phyloP scores from a whole-genome alignment of 2,329 filamentous ascomycete species.

The Diatrype stigma region DNA sequence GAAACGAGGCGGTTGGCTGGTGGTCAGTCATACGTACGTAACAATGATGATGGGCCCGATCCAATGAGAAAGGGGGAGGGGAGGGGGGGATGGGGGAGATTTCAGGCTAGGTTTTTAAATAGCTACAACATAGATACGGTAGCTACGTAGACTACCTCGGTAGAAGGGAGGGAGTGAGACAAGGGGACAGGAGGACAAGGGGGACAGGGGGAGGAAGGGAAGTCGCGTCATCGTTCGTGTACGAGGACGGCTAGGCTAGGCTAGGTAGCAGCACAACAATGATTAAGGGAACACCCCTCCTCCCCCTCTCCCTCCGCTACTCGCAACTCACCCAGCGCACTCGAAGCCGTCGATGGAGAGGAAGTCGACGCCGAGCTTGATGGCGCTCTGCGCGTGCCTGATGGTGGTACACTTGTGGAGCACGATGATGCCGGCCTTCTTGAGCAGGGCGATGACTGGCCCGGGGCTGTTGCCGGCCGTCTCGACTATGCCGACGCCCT shows the following conservation, averaged over 20 bases:
- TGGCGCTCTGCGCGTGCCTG: slow-evolving; percentile 82
- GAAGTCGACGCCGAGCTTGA: slow-evolving; percentile 95
- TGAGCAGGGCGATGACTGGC: slow-evolving; percentile 84
- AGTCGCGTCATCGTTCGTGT: not conserved
- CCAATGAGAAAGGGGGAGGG: not conserved
- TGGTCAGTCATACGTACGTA: slow-evolving; percentile 6
- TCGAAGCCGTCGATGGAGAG: slow-evolving; percentile 96
- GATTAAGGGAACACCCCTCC: no score
- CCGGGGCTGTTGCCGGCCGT: slow-evolving; percentile 86
- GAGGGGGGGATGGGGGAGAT: no score
- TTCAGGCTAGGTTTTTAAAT: no score
- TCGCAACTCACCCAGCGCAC: slow-evolving; percentile 68
- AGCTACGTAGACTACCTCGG: no score
- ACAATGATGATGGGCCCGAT: no score
- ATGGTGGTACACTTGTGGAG: slow-evolving; percentile 98
- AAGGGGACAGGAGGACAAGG: not conserved
- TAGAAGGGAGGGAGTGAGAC: no score
- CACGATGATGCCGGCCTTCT: slow-evolving; percentile 71
- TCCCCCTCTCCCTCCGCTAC: no score
- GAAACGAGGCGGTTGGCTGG: slow-evolving; percentile 5
- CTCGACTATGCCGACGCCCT: slow-evolving; percentile 87
- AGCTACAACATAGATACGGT: no score
- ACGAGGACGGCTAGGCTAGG: not conserved
- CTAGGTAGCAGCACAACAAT: no score
- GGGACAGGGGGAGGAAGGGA: not conserved